Conservation (phyloP, 305 asterid species). For the Solanum aculeatissimum region DNA sequence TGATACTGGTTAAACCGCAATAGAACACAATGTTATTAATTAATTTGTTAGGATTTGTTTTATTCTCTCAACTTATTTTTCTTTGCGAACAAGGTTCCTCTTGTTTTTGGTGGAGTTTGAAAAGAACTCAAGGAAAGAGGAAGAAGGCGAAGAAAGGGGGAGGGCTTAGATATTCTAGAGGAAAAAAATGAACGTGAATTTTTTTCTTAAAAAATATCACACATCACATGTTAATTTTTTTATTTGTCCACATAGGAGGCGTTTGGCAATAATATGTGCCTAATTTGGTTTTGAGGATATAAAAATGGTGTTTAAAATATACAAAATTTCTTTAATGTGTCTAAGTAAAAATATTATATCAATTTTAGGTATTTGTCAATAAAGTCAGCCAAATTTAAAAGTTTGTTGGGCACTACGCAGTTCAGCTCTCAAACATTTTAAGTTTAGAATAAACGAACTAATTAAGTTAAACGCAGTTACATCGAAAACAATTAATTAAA, state of each 20-base stretch:
- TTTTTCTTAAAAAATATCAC: background rate
- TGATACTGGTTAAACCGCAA: too few species aligned
- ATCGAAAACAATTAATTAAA: too few species aligned
- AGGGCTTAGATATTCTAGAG: background rate
- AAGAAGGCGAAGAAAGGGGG: background rate
- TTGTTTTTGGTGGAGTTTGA: background rate
- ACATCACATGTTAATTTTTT: background rate
- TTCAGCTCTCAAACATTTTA: background rate
- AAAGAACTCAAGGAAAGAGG: background rate
- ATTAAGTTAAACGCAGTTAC: background rate
- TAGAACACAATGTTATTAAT: background rate
- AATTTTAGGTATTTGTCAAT: background rate
- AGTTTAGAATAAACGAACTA: background rate
- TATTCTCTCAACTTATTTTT: background rate
- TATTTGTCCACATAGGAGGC: background rate
- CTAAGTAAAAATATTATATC: background rate
- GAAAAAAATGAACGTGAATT: background rate
- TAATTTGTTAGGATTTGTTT: background rate
- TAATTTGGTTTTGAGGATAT: background rate
- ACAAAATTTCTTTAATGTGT: background rate
- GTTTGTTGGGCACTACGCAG: background rate
- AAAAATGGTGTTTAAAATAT: background rate
- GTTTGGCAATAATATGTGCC: background rate
- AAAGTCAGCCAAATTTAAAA: background rate
- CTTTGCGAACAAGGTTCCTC: too few species aligned